Percentiles rank a stretch among this genome's conserved stretches.
Conservation (phyloP, 495 filamentous ascomycete species). For the Penicillium simplicissimum region DNA sequence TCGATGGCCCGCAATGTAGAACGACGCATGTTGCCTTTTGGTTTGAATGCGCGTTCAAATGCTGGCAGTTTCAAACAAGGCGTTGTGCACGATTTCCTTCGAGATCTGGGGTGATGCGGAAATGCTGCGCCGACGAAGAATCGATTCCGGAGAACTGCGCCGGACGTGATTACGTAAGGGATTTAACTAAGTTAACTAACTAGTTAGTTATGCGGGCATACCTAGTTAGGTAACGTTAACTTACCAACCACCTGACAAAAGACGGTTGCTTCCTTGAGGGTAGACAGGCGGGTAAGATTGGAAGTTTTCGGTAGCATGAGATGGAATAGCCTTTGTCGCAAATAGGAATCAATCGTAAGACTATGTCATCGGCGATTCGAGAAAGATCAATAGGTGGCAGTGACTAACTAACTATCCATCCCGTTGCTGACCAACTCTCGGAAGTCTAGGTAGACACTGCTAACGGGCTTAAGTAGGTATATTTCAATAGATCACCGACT, state of each 20-base stretch:
- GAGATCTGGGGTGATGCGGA: conserved; percentile 18
- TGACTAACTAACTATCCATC: conserved; percentile 8
- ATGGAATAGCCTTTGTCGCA: background rate
- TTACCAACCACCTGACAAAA: too few relatives aligned
- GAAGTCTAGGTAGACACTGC: conserved; percentile 1
- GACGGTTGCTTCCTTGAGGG: too few relatives aligned
- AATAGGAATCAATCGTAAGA: background rate
- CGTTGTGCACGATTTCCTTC: conserved; percentile 15
- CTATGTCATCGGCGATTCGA: background rate
- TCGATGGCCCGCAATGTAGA: conserved; percentile 49
- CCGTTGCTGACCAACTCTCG: conserved; percentile 7
- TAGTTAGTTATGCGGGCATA: too few relatives aligned
- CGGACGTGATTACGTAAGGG: conserved; percentile 25
- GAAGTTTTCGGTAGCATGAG: background rate
- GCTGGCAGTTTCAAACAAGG: background rate
- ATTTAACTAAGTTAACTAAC: too few relatives aligned
- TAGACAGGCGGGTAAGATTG: too few relatives aligned
- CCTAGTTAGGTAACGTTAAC: too few relatives aligned
- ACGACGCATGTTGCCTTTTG: conserved; percentile 40
- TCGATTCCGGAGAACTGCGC: conserved; percentile 27
- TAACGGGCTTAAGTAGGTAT: background rate
- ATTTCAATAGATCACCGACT: too few relatives aligned
- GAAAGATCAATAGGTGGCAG: background rate
- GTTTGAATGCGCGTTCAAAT: conserved; percentile 10
- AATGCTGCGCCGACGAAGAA: conserved; percentile 26